phyloP scores from a whole-genome alignment of 495 filamentous ascomycete species.

The Cladorrhinum samala region DNA sequence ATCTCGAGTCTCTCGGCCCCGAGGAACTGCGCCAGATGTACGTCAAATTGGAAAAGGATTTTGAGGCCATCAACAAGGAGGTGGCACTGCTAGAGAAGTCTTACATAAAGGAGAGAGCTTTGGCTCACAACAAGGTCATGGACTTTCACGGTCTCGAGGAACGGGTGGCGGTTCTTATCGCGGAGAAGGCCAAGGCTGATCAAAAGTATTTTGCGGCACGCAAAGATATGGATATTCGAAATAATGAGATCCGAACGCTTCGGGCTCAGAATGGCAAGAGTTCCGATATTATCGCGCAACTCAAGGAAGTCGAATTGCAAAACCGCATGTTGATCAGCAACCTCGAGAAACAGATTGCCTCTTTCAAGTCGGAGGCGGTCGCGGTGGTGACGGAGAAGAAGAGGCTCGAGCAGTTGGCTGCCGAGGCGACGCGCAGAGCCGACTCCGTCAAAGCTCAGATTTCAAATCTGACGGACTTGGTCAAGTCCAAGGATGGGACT shows the following conservation, averaged over 20 bases:
- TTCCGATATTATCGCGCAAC: slow-evolving; percentile 83
- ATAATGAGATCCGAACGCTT: slow-evolving; percentile 68
- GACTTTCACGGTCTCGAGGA: slow-evolving; percentile 74
- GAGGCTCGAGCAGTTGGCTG: slow-evolving; percentile 60
- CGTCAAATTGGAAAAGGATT: slow-evolving; percentile 66
- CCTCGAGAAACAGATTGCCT: slow-evolving; percentile 82
- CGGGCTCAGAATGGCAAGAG: slow-evolving; percentile 79
- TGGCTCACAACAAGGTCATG: slow-evolving; percentile 80
- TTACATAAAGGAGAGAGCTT: slow-evolving; percentile 74
- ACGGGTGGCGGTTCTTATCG: slow-evolving; percentile 61
- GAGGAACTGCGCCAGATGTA: slow-evolving; percentile 72
- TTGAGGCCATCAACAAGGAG: slow-evolving; percentile 77
- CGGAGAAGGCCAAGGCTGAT: slow-evolving; percentile 92
- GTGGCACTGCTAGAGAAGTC: slow-evolving; percentile 78
- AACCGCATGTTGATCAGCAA: slow-evolving; percentile 58
- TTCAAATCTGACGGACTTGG: slow-evolving; percentile 61
- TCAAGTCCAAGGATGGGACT: slow-evolving; percentile 66
- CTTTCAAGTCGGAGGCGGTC: slow-evolving; percentile 68
- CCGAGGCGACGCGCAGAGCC: slow-evolving; percentile 58
- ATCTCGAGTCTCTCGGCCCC: slow-evolving; percentile 46
- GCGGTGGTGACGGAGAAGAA: slow-evolving; percentile 61
- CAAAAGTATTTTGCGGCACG: slow-evolving; percentile 96
- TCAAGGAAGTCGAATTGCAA: slow-evolving; percentile 81
- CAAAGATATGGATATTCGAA: slow-evolving; percentile 81
- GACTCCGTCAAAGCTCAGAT: slow-evolving; percentile 75